Conservation (phyloP, 306 rosid genomes). For the Begonia fuchsioides region DNA sequence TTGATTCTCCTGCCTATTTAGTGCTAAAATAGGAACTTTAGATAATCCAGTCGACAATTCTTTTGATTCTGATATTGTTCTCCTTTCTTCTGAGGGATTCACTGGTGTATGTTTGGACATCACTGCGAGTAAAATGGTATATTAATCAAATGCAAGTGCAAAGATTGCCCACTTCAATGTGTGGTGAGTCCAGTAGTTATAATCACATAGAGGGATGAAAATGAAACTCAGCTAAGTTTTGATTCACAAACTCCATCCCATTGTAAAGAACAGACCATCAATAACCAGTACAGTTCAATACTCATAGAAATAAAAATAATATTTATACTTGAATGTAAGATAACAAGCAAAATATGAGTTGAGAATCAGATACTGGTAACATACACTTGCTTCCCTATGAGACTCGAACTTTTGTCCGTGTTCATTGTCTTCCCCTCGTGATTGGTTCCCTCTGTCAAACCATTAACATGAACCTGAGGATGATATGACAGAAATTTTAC, state of each 20-base stretch:
- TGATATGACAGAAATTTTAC: slow-evolving; percentile 4
- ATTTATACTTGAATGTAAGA: not conserved
- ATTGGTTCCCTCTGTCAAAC: slow-evolving; percentile 39
- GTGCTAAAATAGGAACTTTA: slow-evolving; percentile 16
- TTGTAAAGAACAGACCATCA: slow-evolving; percentile 17
- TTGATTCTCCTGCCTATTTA: slow-evolving; percentile 19
- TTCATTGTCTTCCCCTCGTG: slow-evolving; percentile 25
- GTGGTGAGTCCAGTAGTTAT: no score
- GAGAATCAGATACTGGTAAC: slow-evolving; percentile 17
- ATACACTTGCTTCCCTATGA: slow-evolving; percentile 27
- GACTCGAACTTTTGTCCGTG: slow-evolving; percentile 24
- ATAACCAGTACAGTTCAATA: no score
- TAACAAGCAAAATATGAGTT: not conserved
- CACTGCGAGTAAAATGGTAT: slow-evolving; percentile 17
- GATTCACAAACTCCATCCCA: slow-evolving; percentile 34
- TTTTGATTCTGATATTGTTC: slow-evolving; percentile 15
- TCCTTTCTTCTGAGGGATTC: slow-evolving; percentile 19
- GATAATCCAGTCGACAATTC: slow-evolving; percentile 15
- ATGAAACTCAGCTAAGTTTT: slow-evolving; percentile 20
- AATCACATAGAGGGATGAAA: no score
- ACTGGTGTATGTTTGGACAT: slow-evolving; percentile 11
- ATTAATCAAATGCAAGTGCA: slow-evolving; percentile 8
- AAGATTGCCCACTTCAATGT: not conserved
- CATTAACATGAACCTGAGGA: slow-evolving; percentile 19
- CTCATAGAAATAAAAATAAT: slow-evolving; percentile 2